Conservation (phyloP, 306 rosid genomes). For the Castanea crenata region DNA sequence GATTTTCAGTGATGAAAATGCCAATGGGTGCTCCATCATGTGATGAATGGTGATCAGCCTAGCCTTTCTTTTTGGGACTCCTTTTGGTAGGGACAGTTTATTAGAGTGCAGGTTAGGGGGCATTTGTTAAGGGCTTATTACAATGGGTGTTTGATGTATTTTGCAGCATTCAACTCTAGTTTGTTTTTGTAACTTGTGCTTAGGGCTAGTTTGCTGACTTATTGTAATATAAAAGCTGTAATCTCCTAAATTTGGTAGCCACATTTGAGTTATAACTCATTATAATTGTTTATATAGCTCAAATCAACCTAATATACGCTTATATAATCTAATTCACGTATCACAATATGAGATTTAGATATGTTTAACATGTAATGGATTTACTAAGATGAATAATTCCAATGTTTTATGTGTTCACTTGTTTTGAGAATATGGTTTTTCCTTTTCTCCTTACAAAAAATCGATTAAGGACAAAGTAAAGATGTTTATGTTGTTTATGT, state of each 20-base stretch:
- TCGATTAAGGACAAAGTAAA: no score
- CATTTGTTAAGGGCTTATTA: not conserved
- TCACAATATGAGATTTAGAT: no score
- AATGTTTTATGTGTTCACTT: no score
- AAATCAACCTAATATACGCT: no score
- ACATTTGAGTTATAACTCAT: not conserved
- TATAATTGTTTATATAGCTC: not conserved
- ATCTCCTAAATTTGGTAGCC: not conserved
- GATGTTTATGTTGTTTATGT: no score
- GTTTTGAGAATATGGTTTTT: no score
- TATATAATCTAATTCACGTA: no score
- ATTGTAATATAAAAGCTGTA: not conserved
- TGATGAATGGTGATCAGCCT: conserved; percentile 24
- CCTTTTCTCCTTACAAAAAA: no score
- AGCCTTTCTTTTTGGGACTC: not conserved
- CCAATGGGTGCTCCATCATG: conserved; percentile 71
- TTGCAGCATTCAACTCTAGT: conserved; percentile 5
- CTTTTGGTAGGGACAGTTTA: not conserved
- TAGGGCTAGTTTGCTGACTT: not conserved
- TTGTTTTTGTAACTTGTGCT: not conserved
- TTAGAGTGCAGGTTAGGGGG: not conserved
- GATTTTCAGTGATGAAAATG: conserved; percentile 86
- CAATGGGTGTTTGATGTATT: not conserved
- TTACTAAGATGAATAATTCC: no score
- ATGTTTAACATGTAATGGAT: no score